Base-by-base conservation (phyloP, 2,329 filamentous ascomycete species). In the Penicillium sp. region DNA sequence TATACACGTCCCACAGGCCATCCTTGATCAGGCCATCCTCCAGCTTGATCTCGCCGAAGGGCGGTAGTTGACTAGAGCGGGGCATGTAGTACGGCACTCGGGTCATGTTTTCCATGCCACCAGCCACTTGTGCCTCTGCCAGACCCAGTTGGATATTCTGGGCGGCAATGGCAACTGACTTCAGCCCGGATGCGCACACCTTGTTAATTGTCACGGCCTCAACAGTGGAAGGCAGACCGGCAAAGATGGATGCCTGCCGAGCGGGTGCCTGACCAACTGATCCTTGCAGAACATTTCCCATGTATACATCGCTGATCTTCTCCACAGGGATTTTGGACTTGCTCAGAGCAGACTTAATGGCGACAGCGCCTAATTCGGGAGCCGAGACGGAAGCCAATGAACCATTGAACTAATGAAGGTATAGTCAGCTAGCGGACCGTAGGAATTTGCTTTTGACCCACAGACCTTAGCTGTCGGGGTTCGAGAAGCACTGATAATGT, bases 71-170 rank as follows among this genome's bases (percentile, higher is more conserved):
- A 69, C 87, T 91, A n/a, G 91, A 86, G 31, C 95, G 86, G 8
- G 90, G 87, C 29, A 96, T 79, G 72, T 97, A 98, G 77, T 96
- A 96, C 3, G 95, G 95, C 5, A 96, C 91, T 39, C 90, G 85
- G 6, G 90, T 91, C 95, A 99, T 99, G 77, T 91, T 97, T 80
- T 99, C 95, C 90, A 99, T 97, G 53, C 95, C 95, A 60, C 95
- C 95, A 1, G 95, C 95, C 8, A 98, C 83, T 73, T 96, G 90
- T 0, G 90, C 93, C 69, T 96, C 90, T 16, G 91, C 86, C 10
- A 96, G 83, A 5, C 95, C 93, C 11, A 99, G 84, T 76, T 97
- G 91, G 67, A 98, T 96, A 70, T 96, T 95, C 71, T 96, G 91
- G 1, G 93, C 93, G 1, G 93, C 95, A 45, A 98, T 84, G 22